Evolutionary conservation across 768 basidiomycete species (phyloP), one percentile per base, ranked within the genome.

Genomic region (Albatrellus ellisii): DNA sequence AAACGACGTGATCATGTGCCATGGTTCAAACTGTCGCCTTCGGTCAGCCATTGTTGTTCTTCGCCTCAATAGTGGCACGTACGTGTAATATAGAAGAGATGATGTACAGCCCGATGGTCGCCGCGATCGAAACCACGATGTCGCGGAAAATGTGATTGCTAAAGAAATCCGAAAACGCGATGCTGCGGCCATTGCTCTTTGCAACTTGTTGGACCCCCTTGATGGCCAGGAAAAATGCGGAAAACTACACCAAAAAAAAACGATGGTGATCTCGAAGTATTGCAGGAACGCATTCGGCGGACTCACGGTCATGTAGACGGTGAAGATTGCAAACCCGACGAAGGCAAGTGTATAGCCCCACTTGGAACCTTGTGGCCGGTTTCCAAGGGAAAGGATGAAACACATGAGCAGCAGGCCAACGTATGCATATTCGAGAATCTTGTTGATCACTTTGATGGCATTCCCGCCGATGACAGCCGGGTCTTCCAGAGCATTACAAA

Each of bases 1-100:
- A 62, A 98, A 92, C 4, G 84, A 88, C 0, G 95, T 97, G 54
- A 99, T 69, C 89, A 99, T 86, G 58, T 99, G 95, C 89, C 91
- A 95, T 2, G 94, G 94, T 51, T 98, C 91, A 52, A 95, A 79
- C 79, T 94, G 55, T 36, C 54, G 6, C 40, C 41, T n/a, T 24
- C 27, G 8, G 35, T 36, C 26, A 34, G 32, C 46, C 24, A 45
- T 33, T 17, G 37, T 17, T 5, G 36, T 24, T 26, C 24, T 26
- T 24, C 22, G 8, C 24, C 18, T 29, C 32, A n/a, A 5, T 18
- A 25, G 28, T 26, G n/a, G 46, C 25, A 73, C 90, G 54, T 55
- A 91, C 86, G 62, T 90, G 90, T 36, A 92, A 70, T 8, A 98
- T 50, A 3, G 81, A 86, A 0, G 92, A 71, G 34, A 87, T 24